These are phyloP conservation scores for Diaporthe eres DNA, from an alignment of 2,329 filamentous ascomycete species.

Conservation along the genomic window DNA sequence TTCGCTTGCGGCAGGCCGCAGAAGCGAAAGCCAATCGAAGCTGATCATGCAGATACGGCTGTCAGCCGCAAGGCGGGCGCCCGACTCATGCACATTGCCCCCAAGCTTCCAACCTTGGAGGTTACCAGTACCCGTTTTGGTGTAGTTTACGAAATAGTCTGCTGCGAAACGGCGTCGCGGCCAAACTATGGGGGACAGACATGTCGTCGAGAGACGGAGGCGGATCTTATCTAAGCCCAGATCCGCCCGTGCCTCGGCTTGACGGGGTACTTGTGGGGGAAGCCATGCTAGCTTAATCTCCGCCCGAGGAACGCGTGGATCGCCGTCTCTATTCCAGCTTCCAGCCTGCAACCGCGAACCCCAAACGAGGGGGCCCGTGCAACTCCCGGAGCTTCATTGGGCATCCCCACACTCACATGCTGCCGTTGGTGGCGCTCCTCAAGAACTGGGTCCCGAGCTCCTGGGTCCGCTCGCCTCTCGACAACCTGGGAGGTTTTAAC, in stretches of 20 bases:
- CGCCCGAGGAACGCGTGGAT: constrained; percentile 23
- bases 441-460: constrained; percentile 22
- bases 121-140: no score
- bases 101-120: background rate
- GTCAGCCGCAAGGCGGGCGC: background rate
- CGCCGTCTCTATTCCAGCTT: background rate
- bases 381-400: constrained; percentile 19
- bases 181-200: background rate
- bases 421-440: constrained; percentile 1
- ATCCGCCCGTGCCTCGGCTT: constrained; percentile 9
- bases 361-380: constrained; percentile 15
- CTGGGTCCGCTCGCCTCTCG: constrained; percentile 13
- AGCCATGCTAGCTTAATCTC: constrained; percentile 24
- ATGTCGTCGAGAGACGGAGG: background rate
- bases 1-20: background rate
- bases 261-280: constrained; percentile 15
- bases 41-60: background rate
- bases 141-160: background rate
- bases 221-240: background rate
- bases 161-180: background rate
- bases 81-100: background rate
- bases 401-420: constrained; percentile 29
- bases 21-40: background rate
- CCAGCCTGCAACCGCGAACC: background rate
- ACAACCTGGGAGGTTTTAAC: background rate